A percentile compares a stretch with the other conserved stretches of the same genome.
These are phyloP conservation scores for Exobasidium cylindrosporum DNA, from an alignment of 1,284 basidiomycete genomes.

Conservation along the genomic window DNA sequence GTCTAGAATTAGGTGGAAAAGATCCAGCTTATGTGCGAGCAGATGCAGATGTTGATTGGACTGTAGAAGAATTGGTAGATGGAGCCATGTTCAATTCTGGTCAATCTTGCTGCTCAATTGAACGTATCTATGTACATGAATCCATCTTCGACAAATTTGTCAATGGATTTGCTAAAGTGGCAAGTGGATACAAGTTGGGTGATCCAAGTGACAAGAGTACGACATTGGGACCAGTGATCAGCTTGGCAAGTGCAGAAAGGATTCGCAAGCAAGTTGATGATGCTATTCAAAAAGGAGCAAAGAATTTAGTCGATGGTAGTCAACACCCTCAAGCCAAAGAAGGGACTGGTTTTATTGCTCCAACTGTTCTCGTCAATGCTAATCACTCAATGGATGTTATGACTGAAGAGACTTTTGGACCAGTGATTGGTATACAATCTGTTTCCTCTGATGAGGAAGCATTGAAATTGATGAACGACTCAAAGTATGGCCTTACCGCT, in stretches of 20 bases:
- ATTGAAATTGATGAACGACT: slow-evolving; percentile 29
- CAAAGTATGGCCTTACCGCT: slow-evolving; percentile 25
- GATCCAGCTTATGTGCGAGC: slow-evolving; percentile 22
- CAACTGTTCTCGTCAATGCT: slow-evolving; percentile 28
- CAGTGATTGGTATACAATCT: slow-evolving; percentile 26
- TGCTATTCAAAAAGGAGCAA: slow-evolving; percentile 23
- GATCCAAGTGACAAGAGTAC: slow-evolving; percentile 58
- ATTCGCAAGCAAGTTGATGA: slow-evolving; percentile 30
- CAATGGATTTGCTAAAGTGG: slow-evolving; percentile 68
- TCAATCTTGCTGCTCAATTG: slow-evolving; percentile 29
- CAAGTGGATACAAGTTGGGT: slow-evolving; percentile 68
- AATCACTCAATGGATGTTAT: slow-evolving; percentile 25
- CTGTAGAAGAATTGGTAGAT: slow-evolving; percentile 20
- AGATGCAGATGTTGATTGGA: slow-evolving; percentile 21
- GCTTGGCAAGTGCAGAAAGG: slow-evolving; percentile 31
- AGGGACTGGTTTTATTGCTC: slow-evolving; percentile 24
- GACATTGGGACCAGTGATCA: slow-evolving; percentile 29
- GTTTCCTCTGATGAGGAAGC: slow-evolving; percentile 22
- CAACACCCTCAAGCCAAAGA: slow-evolving; percentile 1
- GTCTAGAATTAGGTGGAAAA: slow-evolving; percentile 35
- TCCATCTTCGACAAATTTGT: slow-evolving; percentile 83
- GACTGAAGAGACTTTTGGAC: slow-evolving; percentile 33
- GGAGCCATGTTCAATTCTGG: slow-evolving; percentile 29
- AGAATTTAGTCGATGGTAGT: slow-evolving; percentile 20
- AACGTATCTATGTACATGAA: slow-evolving; percentile 37